These are phyloP conservation scores for Penicillium sp. DNA, from an alignment of 2,329 filamentous ascomycete species.

Conservation along the genomic window DNA sequence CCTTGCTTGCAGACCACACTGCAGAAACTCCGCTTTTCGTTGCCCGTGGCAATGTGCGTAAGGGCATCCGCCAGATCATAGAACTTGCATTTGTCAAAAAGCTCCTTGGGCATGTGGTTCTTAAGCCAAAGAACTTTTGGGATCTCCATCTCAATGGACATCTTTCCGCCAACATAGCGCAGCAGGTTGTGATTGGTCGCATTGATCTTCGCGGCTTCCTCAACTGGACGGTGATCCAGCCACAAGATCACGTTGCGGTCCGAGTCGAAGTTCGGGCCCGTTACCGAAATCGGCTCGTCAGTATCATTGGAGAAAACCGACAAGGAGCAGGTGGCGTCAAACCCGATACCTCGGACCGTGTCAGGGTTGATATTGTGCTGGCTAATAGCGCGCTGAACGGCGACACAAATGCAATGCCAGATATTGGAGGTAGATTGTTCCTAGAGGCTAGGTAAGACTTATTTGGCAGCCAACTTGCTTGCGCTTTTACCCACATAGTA, in stretches of 20 bases:
- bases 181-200: constrained; percentile 87
- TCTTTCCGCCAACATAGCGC: constrained; percentile 93
- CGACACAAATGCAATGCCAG: constrained; percentile 89
- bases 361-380: constrained; percentile 75
- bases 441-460: constrained; percentile 42
- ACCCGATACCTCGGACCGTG: constrained; percentile 84
- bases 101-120: constrained; percentile 90
- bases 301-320: constrained; percentile 86
- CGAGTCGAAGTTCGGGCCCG: constrained; percentile 80
- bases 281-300: constrained; percentile 87
- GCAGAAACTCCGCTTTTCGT: constrained; percentile 89
- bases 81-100: constrained; percentile 93
- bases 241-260: constrained; percentile 95
- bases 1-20: constrained; percentile 97
- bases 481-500: constrained; percentile 60
- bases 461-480: neutral
- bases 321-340: constrained; percentile 97
- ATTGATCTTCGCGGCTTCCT: constrained; percentile 92
- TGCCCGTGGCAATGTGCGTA: constrained; percentile 90
- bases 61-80: constrained; percentile 92
- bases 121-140: constrained; percentile 98
- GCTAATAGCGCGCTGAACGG: constrained; percentile 76
- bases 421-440: constrained; percentile 99
- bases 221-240: constrained; percentile 90
- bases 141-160: constrained; percentile 99